Evolutionary conservation across 148 eudicot species (phyloP).

Genomic region (Fallopia convolvulus): DNA sequence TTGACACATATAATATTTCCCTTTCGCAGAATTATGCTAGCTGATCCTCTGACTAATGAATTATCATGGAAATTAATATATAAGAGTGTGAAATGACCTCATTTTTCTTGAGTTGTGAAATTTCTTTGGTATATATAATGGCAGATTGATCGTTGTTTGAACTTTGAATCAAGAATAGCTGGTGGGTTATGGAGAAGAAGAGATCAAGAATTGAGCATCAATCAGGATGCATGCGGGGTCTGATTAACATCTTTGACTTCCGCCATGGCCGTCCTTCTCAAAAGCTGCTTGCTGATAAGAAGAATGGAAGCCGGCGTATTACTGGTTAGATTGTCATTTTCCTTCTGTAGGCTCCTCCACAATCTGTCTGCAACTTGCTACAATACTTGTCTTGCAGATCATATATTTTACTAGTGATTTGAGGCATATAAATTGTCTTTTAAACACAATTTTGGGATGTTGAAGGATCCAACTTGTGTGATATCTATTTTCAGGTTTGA

Average conservation of each 20-base stretch:
- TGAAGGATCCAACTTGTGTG: neutral
- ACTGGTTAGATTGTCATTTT: constrained; percentile 35
- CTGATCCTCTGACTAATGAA: neutral
- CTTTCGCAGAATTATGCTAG: neutral
- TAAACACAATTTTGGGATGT: neutral
- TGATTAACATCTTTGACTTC: constrained; percentile 72
- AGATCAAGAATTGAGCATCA: constrained; percentile 16
- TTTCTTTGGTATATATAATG: neutral
- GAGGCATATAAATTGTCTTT: neutral
- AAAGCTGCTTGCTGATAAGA: constrained; percentile 52
- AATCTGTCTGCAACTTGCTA: neutral
- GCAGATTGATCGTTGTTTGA: neutral
- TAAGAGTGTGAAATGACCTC: neutral
- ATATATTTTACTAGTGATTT: neutral
- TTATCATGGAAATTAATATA: neutral
- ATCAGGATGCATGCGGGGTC: constrained; percentile 79
- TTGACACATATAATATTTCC: neutral
- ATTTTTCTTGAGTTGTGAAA: neutral
- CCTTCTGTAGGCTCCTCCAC: neutral
- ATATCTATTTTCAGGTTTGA: neutral
- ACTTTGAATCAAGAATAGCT: neutral
- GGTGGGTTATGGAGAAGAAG: constrained; percentile 1
- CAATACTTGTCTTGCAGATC: neutral
- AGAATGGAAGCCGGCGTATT: constrained; percentile 39
- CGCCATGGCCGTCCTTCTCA: constrained; percentile 65